These are phyloP conservation scores for Zancudomyces culisetae DNA, from an alignment of 371 early-diverging fungal genomes.

Conservation along the genomic window DNA sequence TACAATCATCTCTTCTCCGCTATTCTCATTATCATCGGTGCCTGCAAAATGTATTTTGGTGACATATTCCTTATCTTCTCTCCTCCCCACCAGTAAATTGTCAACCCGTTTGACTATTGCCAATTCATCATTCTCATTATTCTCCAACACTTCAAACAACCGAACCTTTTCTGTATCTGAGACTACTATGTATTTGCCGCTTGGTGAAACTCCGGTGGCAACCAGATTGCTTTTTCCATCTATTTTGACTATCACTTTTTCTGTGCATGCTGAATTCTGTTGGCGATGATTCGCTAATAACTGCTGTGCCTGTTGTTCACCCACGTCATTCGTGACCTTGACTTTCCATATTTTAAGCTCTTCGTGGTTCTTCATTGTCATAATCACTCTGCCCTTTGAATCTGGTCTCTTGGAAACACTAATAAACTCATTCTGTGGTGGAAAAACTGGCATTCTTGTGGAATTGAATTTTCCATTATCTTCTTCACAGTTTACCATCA, in stretches of 20 bases:
- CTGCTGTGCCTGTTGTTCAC: too few species aligned
- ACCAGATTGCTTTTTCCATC: conserved; percentile 22
- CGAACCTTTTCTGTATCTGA: conserved; percentile 52
- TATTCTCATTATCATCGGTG: too few species aligned
- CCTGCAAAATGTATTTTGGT: too few species aligned
- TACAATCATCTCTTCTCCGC: too few species aligned
- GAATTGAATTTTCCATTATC: conserved; percentile 47
- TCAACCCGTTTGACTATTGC: neutral
- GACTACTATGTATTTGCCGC: conserved; percentile 67
- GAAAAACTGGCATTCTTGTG: conserved; percentile 51
- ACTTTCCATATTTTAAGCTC: conserved; percentile 43
- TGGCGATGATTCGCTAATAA: too few species aligned
- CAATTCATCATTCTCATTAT: neutral
- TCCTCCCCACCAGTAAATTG: too few species aligned
- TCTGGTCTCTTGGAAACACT: too few species aligned
- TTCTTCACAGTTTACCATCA: conserved; percentile 41
- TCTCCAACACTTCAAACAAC: conserved; percentile 40
- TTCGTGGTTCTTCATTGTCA: conserved; percentile 14
- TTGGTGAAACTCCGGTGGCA: conserved; percentile 56
- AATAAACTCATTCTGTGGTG: conserved; percentile 48
- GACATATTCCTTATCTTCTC: too few species aligned
- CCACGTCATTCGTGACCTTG: too few species aligned
- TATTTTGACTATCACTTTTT: conserved; percentile 42
- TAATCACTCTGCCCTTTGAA: conserved; percentile 6
- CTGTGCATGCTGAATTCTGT: too few species aligned